phyloP scores from a whole-genome alignment of 2,329 filamentous ascomycete genomes.

The Dactylella cylindrospora region DNA sequence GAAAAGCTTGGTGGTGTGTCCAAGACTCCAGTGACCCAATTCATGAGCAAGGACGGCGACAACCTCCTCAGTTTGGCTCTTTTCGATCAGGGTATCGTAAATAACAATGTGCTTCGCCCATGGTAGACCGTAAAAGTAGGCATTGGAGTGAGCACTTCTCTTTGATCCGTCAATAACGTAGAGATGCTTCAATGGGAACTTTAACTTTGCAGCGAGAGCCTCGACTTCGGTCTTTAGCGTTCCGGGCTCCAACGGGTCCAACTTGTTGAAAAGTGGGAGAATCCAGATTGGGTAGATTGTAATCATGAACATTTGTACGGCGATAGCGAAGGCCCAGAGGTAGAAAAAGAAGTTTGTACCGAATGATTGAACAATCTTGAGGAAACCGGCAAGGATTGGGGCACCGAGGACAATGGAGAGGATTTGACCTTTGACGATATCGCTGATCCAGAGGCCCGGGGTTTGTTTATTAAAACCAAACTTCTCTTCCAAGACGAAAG shows the following conservation, averaged over 20 bases:
- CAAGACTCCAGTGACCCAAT: slow-evolving; percentile 93
- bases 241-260: slow-evolving; percentile 85
- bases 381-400: slow-evolving; percentile 86
- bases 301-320: slow-evolving; percentile 88
- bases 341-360: slow-evolving; percentile 97
- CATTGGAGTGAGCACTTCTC: slow-evolving; percentile 83
- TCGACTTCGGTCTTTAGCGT: slow-evolving; percentile 86
- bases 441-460: slow-evolving; percentile 78
- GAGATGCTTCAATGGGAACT: slow-evolving; percentile 89
- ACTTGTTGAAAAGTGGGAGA: slow-evolving; percentile 95
- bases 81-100: slow-evolving; percentile 95
- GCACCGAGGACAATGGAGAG: slow-evolving; percentile 77
- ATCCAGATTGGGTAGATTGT: slow-evolving; percentile 95
- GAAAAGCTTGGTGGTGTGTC: slow-evolving; percentile 89
- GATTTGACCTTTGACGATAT: slow-evolving; percentile 87
- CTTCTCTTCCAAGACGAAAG: slow-evolving; percentile 92
- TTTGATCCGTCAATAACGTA: slow-evolving; percentile 94
- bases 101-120: slow-evolving; percentile 99
- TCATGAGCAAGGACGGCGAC: slow-evolving; percentile 94
- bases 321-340: slow-evolving; percentile 88
- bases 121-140: slow-evolving; percentile 93
- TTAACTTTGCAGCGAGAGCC: slow-evolving; percentile 74
- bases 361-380: slow-evolving; percentile 91
- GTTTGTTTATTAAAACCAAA: slow-evolving; percentile 99
- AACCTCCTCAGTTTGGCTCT: slow-evolving; percentile 76